Evolutionary conservation across 2,329 filamentous ascomycete genomes (phyloP), one percentile per base, ranked within the genome.

Genomic region (Aspergillus ibericus): DNA sequence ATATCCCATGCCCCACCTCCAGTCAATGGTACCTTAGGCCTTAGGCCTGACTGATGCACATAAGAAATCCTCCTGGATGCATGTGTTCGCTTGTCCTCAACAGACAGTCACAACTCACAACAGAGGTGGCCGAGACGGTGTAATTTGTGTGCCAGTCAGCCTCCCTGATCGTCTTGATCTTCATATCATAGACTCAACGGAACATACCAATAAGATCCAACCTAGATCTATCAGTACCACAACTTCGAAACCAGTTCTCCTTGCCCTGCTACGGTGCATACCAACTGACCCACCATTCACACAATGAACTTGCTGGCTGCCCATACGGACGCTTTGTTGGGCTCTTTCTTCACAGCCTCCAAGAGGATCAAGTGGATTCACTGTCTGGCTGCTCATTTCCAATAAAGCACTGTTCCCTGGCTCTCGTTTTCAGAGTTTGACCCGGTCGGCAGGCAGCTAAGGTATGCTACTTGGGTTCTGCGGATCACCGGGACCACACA

Each of bases 401-500:
- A 32, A 32, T 32, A 10, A 32, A 32, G 29, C 48, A 57, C 25
- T 40, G 48, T 49, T 49, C 48, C 40, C 25, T 56, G 40, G 53
- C 29, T 29, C 20, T 49, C 42, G 44, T 29, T 53, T 54, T 44
- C 40, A 49, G 42, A 25, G 42, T 38, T 54, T 53, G 47, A 58
- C 53, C 55, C 20, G 34, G 48, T 52, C 18, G 52, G 40, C 52
- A 54, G 16, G n/a, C 42, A 47, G 42, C 20, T 29, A 25, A 44
- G 38, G 38, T 49, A 29, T 56, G 32, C 46, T 49, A 22, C 35
- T 36, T 53, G 50, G 50, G 44, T 49, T 36, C 42, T 36, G 36
- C 52, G 40, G 52, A 54, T 54, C 51, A 27, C 38, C 38, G 52
- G 50, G 38, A 38, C 52, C 16, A 54, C 40, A 54, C 36, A 34